Conservation (phyloP, 331 rosid species). For the Pyracantha coccinea region DNA sequence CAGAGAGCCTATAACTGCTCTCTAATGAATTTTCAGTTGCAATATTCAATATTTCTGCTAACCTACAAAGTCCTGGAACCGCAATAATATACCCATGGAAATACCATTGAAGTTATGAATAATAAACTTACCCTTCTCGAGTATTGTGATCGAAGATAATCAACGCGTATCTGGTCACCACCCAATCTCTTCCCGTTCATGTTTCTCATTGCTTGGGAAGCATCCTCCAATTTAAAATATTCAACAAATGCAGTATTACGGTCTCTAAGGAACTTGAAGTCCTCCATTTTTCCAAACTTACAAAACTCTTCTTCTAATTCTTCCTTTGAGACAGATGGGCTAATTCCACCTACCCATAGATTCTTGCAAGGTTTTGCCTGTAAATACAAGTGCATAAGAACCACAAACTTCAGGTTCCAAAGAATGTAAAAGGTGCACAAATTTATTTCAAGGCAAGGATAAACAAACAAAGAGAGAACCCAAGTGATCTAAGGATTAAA, state of each 20-base stretch:
- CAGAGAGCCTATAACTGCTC: not conserved
- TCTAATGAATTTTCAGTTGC: not conserved
- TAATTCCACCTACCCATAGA: slow-evolving; percentile 91
- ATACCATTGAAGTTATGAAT: slow-evolving; percentile 1
- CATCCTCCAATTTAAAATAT: slow-evolving; percentile 61
- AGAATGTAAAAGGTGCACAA: not conserved
- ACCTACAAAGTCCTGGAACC: not conserved
- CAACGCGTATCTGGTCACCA: slow-evolving; percentile 70
- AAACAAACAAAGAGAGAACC: not conserved
- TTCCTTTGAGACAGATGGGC: slow-evolving; percentile 66
- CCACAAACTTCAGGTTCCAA: not conserved
- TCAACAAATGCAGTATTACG: slow-evolving; percentile 67
- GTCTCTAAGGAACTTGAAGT: slow-evolving; percentile 61
- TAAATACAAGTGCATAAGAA: slow-evolving; percentile 14
- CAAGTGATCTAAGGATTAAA: not conserved
- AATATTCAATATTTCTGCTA: not conserved
- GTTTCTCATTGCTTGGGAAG: slow-evolving; percentile 66
- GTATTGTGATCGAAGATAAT: slow-evolving; percentile 60
- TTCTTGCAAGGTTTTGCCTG: slow-evolving; percentile 79
- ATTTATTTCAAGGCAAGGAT: not conserved
- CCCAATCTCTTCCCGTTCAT: slow-evolving; percentile 75
- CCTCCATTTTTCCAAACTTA: slow-evolving; percentile 75
- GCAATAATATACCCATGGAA: not conserved
- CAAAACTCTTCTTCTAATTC: slow-evolving; percentile 66
- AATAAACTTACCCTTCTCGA: slow-evolving; percentile 46